These are phyloP conservation scores for Mastigamoeba balamuthi DNA, from an alignment of 78 protist species.

Conservation along the genomic window DNA sequence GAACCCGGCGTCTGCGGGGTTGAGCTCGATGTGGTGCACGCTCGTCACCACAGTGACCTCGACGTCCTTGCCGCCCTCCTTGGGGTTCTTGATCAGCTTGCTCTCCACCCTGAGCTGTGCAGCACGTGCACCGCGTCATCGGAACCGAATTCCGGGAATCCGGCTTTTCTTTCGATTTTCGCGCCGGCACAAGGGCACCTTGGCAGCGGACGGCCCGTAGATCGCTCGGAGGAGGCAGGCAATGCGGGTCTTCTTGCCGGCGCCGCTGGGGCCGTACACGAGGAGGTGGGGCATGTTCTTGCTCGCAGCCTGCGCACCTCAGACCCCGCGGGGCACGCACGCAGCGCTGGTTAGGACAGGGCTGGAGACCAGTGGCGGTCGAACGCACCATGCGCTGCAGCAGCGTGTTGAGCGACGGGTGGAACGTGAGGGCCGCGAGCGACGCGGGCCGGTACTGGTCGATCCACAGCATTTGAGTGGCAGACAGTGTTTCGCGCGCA, in stretches of 20 bases:
- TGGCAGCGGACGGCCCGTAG: constrained; percentile 76
- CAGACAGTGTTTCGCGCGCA: too few relatives aligned
- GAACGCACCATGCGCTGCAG: constrained; percentile 53
- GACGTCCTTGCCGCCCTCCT: constrained; percentile 12
- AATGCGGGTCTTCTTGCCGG: constrained; percentile 94
- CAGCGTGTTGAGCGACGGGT: constrained; percentile 27
- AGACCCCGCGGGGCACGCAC: not conserved
- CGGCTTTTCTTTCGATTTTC: not conserved
- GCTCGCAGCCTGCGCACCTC: not conserved
- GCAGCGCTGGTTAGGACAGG: not conserved
- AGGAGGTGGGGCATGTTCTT: constrained; percentile 92
- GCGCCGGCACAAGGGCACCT: not conserved
- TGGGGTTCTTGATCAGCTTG: constrained; percentile 22
- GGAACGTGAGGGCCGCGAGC: constrained; percentile 56
- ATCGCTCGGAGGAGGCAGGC: constrained; percentile 75
- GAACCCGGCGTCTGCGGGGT: constrained; percentile 87
- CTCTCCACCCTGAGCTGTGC: constrained; percentile 31
- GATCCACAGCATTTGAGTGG: constrained; percentile 82
- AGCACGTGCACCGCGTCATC: too few relatives aligned
- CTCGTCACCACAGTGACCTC: constrained; percentile 63
- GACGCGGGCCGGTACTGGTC: constrained; percentile 92
- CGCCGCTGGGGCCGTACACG: constrained; percentile 95
- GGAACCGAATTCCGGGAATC: not conserved
- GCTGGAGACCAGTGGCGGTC: not conserved
- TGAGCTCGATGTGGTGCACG: constrained; percentile 87